Base-by-base conservation (phyloP, 371 early-diverging fungal genomes). In the Lichtheimia ramosa region DNA sequence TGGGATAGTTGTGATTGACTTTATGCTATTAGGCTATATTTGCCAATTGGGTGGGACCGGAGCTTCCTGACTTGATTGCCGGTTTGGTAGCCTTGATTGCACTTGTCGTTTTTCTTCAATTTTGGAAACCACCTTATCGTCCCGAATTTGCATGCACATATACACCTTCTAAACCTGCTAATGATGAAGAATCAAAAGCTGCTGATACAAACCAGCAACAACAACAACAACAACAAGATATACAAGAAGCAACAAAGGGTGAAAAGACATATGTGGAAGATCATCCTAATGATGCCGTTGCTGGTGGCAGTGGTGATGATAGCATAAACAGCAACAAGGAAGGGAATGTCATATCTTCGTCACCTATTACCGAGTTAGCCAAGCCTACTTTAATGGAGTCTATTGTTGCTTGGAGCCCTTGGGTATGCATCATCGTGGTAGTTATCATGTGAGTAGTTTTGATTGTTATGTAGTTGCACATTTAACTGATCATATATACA, bases 31-130 rank as follows among this genome's bases (percentile, higher is more conserved):
- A 55, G 56, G 56, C 56, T 43, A 62, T 78, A 27, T 78, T 78
- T 57, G 63, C 77, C 42, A 79, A 79, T 48, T 56, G 73, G 20
- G 80, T 77, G 12, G 75, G 75, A 6, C 75, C 76, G n/a, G 81
- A 81, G 58, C 62, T 81, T 8, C 81, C 81, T 18, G 81, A 81
- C 58, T 54, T 81, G 27, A 74, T 77, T 58, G 75, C 77, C 40
- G 81, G 77, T 54, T 56, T 81, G n/a, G 66, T 61, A 1, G 73
- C 77, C 10, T 54, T 81, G 27, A 41, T 81, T 20, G 48, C 68
- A 8, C 48, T 72, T 10, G 59, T 81, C 43, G 54, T 56, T 3
- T 74, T 81, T 64, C 73, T 77, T 4, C 81, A 75, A 18, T 81
- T 62, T 43, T 81, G 81, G 81, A 81, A 74, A 21, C 81, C 77